Evolutionary conservation across 352 stramenopile species (phyloP).

Genomic region (Halophytophthora polymorphica): DNA sequence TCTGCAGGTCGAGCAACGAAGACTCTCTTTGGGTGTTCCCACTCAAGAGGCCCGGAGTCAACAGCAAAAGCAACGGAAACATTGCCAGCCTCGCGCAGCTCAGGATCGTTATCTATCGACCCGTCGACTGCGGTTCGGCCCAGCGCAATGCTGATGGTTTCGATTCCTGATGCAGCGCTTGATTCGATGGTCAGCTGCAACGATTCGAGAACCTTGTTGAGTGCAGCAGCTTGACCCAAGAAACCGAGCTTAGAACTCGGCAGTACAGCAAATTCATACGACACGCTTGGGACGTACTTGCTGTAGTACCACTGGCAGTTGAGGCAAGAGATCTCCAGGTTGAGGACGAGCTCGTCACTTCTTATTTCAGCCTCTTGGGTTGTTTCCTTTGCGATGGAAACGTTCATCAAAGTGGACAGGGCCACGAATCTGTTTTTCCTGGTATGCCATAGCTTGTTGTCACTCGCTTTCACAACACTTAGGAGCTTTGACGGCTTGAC

Average conservation of each 20-base stretch:
- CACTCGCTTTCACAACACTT: slow-evolving; percentile 1
- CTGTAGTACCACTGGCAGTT: slow-evolving; percentile 28
- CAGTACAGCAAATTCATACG: slow-evolving; percentile 34
- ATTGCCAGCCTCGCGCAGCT: slow-evolving; percentile 5
- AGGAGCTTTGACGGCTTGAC: not conserved
- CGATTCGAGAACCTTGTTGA: slow-evolving; percentile 21
- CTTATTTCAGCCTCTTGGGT: not conserved
- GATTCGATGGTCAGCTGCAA: slow-evolving; percentile 11
- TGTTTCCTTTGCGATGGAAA: slow-evolving; percentile 6
- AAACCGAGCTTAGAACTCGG: slow-evolving; percentile 24
- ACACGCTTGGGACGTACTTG: slow-evolving; percentile 31
- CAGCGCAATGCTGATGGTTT: slow-evolving; percentile 15
- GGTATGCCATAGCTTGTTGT: slow-evolving; percentile 4
- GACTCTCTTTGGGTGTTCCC: not conserved
- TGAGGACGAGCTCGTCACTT: slow-evolving; percentile 8
- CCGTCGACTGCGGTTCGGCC: not conserved
- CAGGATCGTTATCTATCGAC: not conserved
- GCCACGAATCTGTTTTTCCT: slow-evolving; percentile 1
- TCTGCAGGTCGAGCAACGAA: slow-evolving; percentile 3
- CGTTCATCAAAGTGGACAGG: slow-evolving; percentile 7
- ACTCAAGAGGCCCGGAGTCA: not conserved
- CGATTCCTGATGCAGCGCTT: not conserved
- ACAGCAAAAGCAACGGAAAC: slow-evolving; percentile 12
- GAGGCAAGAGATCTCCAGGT: slow-evolving; percentile 24
- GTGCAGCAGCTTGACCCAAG: slow-evolving; percentile 6